Percentiles rank a stretch among this genome's conserved stretches.
Conservation (phyloP, 2,329 filamentous ascomycete species). For the Monosporascus cannonballus region DNA sequence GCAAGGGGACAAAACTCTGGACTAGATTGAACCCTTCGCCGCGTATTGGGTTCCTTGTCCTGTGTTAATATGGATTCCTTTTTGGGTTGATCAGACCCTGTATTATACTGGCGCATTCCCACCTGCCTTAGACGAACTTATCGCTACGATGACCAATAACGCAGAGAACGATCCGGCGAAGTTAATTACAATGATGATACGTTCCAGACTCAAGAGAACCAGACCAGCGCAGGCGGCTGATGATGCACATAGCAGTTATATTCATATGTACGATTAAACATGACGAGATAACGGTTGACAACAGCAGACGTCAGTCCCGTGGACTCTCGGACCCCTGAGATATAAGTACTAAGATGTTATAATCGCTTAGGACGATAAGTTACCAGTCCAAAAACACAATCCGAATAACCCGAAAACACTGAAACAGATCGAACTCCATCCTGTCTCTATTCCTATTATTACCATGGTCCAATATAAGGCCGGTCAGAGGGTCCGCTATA, state of each 20-base stretch:
- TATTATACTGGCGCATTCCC: no score
- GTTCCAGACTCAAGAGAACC: no score
- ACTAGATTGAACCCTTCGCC: no score
- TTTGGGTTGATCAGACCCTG: no score
- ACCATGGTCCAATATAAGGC: slow-evolving; percentile 14
- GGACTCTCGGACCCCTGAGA: not conserved
- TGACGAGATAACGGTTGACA: not conserved
- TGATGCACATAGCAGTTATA: not conserved
- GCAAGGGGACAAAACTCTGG: no score
- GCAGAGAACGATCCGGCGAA: no score
- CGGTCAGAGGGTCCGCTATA: slow-evolving; percentile 12
- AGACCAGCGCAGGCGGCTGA: no score
- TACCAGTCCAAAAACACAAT: not conserved
- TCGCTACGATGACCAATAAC: no score
- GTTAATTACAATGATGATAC: no score
- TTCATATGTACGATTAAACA: not conserved
- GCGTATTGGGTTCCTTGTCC: no score
- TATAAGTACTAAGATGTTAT: not conserved
- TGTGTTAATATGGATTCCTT: no score
- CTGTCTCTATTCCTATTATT: not conserved
- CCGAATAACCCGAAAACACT: not conserved
- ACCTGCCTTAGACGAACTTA: no score
- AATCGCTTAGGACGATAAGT: not conserved
- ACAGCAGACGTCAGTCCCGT: not conserved
- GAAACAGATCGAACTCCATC: not conserved